phyloP scores from a whole-genome alignment of 768 basidiomycete species.

The Trametes punicea region DNA sequence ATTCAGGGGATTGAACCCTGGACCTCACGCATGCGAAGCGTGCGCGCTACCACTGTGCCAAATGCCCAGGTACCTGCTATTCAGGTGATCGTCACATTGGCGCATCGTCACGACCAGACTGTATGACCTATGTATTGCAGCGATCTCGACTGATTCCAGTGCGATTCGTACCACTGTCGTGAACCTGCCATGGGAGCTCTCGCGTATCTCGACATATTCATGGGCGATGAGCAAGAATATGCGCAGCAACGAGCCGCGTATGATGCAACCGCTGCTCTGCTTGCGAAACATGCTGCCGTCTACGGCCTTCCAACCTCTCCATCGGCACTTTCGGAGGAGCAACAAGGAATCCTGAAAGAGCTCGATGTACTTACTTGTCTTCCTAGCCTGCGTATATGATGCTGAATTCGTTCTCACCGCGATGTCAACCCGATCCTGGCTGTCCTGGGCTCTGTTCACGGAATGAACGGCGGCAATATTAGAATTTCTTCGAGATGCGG shows the following conservation, averaged over 20 bases:
- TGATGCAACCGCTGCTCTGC: constrained; percentile 31
- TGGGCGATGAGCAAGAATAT: constrained; percentile 36
- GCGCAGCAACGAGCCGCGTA: constrained; percentile 30
- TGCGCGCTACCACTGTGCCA: constrained; percentile 39
- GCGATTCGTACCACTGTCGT: no score
- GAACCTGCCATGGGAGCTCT: neutral
- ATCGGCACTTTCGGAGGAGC: constrained; percentile 40
- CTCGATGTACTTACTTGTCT: constrained; percentile 31
- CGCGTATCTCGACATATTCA: constrained; percentile 41
- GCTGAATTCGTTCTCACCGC: neutral
- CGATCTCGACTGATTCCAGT: no score
- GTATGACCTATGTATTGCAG: no score
- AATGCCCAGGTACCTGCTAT: no score
- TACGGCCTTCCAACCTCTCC: constrained; percentile 42
- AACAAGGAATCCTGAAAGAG: constrained; percentile 39
- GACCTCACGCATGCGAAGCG: constrained; percentile 37
- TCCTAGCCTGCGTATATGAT: neutral
- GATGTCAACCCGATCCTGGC: neutral
- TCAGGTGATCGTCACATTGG: no score
- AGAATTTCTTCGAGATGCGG: constrained; percentile 33
- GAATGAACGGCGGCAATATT: neutral
- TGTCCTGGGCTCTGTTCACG: neutral
- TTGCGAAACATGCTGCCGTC: constrained; percentile 37
- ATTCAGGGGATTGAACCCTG: constrained; percentile 32
- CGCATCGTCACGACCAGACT: no score